phyloP scores from a whole-genome alignment of 2,329 filamentous ascomycete genomes.

The Penicillium janthinellum region DNA sequence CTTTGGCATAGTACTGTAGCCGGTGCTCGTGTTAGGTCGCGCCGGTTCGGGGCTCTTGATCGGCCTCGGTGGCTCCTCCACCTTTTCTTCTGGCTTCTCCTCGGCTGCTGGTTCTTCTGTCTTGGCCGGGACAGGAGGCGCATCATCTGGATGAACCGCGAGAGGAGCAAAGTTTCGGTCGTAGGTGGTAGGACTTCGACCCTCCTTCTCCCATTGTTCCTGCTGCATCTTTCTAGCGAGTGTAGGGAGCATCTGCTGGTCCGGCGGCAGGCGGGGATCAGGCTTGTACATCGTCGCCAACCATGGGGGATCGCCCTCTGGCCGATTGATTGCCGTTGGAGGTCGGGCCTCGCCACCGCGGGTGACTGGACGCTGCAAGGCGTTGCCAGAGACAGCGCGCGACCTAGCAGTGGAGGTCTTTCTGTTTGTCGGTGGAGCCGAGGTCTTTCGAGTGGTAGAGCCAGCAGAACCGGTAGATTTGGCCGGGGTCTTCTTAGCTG shows the following conservation, averaged over 20 bases:
- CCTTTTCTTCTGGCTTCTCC: conserved; percentile 6
- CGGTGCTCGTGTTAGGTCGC: conserved; percentile 47
- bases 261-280: conserved; percentile 87
- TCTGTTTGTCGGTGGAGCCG: conserved; percentile 41
- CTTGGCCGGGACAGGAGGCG: conserved; percentile 25
- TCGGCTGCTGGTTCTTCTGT: conserved; percentile 10
- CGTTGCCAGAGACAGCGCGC: conserved; percentile 37
- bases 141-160: conserved; percentile 50
- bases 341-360: conserved; percentile 60
- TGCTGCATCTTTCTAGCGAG: conserved; percentile 89
- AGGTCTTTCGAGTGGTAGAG: conserved; percentile 41
- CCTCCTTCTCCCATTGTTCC: conserved; percentile 92
- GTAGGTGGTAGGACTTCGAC: conserved; percentile 80
- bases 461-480: conserved; percentile 31
- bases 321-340: conserved; percentile 63
- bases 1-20: conserved; percentile 54
- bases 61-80: conserved; percentile 20
- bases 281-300: conserved; percentile 93
- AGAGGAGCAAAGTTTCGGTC: conserved; percentile 85
- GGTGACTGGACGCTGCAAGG: conserved; percentile 60
- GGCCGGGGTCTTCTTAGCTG: conserved; percentile 34
- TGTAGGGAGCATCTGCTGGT: conserved; percentile 93
- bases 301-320: conserved; percentile 96
- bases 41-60: conserved; percentile 37
- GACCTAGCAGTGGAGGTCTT: conserved; percentile 43